Evolutionary conservation across 2,329 filamentous ascomycete species (phyloP).

Genomic region (Hypoxylon rubiginosum): DNA sequence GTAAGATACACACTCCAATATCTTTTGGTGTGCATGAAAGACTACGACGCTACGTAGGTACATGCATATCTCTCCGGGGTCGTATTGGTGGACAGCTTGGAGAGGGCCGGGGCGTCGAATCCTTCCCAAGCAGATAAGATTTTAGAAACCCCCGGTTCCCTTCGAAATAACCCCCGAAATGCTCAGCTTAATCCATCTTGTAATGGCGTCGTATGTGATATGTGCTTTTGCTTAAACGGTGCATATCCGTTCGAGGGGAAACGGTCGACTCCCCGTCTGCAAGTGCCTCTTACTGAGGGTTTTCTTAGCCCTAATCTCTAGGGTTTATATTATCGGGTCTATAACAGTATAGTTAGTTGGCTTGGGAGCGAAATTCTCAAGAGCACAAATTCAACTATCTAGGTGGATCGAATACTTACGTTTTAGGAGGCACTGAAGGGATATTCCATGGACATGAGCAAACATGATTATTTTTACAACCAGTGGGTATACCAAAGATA

Average conservation of each 20-base stretch:
- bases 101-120: background rate
- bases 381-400: too few species aligned
- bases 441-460: background rate
- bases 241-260: background rate
- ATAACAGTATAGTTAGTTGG: too few species aligned
- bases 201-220: background rate
- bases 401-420: too few species aligned
- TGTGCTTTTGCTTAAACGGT: background rate
- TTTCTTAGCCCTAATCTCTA: too few species aligned
- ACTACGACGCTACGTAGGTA: slow-evolving; percentile 7
- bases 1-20: slow-evolving; percentile 3
- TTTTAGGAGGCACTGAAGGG: background rate
- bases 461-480: background rate
- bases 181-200: slow-evolving; percentile 12
- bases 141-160: slow-evolving; percentile 5
- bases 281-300: background rate
- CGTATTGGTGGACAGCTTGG: background rate
- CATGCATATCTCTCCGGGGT: background rate
- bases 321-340: too few species aligned
- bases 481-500: too few species aligned
- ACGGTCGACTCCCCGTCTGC: background rate
- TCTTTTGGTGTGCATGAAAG: slow-evolving; percentile 11
- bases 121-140: background rate
- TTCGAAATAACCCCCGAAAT: background rate
- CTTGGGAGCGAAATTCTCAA: background rate